phyloP scores from a whole-genome alignment of 2,329 filamentous ascomycete genomes.

The Phialocephala subalpina region DNA sequence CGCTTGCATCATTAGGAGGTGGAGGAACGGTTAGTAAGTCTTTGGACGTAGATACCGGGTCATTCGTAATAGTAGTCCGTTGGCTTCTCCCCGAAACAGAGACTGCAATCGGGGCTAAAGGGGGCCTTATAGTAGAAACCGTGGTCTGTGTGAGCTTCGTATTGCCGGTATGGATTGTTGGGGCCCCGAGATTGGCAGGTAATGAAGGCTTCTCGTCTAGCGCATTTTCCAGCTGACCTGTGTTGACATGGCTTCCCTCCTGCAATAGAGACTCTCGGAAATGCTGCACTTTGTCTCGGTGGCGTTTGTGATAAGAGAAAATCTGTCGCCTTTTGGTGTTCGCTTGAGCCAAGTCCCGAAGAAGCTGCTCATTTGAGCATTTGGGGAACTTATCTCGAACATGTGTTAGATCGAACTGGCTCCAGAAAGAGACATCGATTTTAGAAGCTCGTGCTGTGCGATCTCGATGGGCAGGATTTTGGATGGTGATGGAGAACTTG shows the following conservation, averaged over 20 bases:
- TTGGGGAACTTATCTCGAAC: neutral
- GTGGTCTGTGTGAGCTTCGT: neutral
- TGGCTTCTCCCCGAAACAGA: neutral
- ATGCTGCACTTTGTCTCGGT: neutral
- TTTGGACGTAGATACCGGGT: neutral
- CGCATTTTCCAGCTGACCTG: neutral
- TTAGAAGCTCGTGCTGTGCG: neutral
- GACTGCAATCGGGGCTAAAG: neutral
- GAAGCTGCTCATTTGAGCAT: neutral
- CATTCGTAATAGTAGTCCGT: neutral
- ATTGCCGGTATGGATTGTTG: neutral
- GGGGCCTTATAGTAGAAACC: neutral
- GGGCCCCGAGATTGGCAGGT: neutral
- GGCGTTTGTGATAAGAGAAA: neutral
- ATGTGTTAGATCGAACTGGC: neutral
- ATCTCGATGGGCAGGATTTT: neutral
- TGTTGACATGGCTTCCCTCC: neutral
- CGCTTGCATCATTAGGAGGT: neutral
- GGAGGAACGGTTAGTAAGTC: neutral
- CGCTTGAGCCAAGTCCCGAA: neutral
- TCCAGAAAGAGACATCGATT: neutral
- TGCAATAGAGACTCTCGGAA: neutral
- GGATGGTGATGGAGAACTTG: neutral
- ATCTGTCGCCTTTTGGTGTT: neutral
- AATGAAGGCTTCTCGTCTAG: neutral